These are phyloP conservation scores for Erodium trifolium DNA, from an alignment of 441 rosid genomes.

Conservation along the genomic window DNA sequence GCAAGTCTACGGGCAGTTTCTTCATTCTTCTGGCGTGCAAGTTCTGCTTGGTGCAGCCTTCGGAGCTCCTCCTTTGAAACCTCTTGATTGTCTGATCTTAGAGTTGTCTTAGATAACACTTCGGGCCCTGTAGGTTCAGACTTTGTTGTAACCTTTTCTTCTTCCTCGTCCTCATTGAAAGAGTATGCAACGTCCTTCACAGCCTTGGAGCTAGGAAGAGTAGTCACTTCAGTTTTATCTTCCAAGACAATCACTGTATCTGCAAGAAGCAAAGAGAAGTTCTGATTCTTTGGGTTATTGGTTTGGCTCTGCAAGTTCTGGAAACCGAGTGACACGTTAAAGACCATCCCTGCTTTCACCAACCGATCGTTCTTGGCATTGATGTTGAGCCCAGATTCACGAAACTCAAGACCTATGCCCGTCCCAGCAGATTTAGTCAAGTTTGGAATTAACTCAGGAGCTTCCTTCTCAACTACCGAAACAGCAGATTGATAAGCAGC, in stretches of 20 bases:
- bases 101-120: conserved; percentile 1
- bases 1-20: conserved; percentile 5
- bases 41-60: conserved; percentile 4
- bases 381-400: background rate
- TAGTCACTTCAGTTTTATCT: background rate
- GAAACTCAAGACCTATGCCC: conserved; percentile 4
- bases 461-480: conserved; percentile 6
- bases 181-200: conserved; percentile 5
- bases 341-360: conserved; percentile 1
- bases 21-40: conserved; percentile 5
- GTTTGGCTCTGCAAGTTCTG: conserved; percentile 5
- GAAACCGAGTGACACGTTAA: conserved; percentile 1
- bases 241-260: conserved; percentile 5
- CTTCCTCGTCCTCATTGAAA: conserved; percentile 2
- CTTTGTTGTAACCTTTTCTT: background rate
- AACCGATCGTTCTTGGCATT: background rate
- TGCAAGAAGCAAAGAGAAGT: conserved; percentile 1
- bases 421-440: conserved; percentile 5
- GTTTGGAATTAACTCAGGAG: background rate
- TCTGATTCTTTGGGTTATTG: background rate
- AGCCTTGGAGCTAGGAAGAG: conserved; percentile 1
- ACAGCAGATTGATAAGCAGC: conserved; percentile 1
- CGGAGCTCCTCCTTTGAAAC: background rate
- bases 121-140: background rate
- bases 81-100: background rate